These are phyloP conservation scores for Apophysomyces ossiformis DNA, from an alignment of 371 early-diverging fungal species.

Conservation along the genomic window DNA sequence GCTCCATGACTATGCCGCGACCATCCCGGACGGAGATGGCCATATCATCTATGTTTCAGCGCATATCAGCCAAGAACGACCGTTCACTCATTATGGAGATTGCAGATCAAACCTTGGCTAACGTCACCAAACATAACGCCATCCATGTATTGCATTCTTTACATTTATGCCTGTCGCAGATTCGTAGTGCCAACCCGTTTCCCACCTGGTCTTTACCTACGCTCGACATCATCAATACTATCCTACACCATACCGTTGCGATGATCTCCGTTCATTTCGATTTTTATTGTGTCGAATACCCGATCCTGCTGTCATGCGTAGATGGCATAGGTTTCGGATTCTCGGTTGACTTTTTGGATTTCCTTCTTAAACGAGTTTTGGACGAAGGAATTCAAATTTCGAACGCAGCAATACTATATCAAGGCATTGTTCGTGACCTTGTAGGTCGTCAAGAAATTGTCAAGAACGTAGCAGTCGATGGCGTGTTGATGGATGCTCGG, in stretches of 20 bases:
- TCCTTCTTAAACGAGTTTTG: conserved; percentile 41
- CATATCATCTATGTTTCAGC: conserved; percentile 1
- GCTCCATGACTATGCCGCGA: conserved; percentile 19
- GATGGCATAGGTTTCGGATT: conserved; percentile 50
- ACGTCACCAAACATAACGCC: conserved; percentile 50
- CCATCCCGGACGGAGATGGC: background rate
- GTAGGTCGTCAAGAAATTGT: conserved; percentile 51
- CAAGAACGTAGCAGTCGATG: conserved; percentile 46
- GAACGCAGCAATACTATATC: conserved; percentile 51
- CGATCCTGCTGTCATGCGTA: conserved; percentile 50
- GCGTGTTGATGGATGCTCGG: conserved; percentile 40
- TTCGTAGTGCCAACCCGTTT: conserved; percentile 45
- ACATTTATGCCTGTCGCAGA: conserved; percentile 45
- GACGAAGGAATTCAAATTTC: conserved; percentile 39
- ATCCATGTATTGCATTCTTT: conserved; percentile 47
- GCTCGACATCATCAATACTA: conserved; percentile 32
- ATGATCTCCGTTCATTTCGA: conserved; percentile 47
- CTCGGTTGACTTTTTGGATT: conserved; percentile 54
- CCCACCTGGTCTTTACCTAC: conserved; percentile 49
- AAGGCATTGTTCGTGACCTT: conserved; percentile 50
- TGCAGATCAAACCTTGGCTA: conserved; percentile 23
- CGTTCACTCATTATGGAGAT: conserved; percentile 30
- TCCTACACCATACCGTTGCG: conserved; percentile 40
- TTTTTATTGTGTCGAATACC: conserved; percentile 53
- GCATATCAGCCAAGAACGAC: conserved; percentile 8